These are phyloP conservation scores for Diutina catenulata DNA, from an alignment of 1,139 yeast species.

Conservation along the genomic window DNA sequence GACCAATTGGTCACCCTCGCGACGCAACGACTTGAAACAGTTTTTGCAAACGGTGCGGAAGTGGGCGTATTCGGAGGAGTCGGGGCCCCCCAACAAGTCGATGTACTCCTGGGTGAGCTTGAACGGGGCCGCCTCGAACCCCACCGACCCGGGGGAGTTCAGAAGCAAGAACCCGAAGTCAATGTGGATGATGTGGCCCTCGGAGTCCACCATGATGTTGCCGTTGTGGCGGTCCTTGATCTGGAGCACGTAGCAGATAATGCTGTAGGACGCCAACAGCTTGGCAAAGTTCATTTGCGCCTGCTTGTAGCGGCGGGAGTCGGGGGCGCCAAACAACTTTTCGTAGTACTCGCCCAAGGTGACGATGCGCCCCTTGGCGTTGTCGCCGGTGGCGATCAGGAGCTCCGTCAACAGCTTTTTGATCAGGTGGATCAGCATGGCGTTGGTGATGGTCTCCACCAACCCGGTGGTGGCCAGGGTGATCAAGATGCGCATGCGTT, in stretches of 20 bases:
- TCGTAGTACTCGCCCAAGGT: constrained; percentile 68
- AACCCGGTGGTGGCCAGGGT: constrained; percentile 87
- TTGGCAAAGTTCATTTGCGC: constrained; percentile 79
- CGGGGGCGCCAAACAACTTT: constrained; percentile 56
- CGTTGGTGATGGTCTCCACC: constrained; percentile 92
- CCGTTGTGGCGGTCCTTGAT: constrained; percentile 96
- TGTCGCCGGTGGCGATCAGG: constrained; percentile 53
- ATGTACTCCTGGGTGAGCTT: constrained; percentile 81
- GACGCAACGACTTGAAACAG: constrained; percentile 63
- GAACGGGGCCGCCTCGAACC: constrained; percentile 96
- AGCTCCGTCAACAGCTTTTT: constrained; percentile 81
- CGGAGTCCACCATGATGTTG: constrained; percentile 84
- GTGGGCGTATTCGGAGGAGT: constrained; percentile 42
- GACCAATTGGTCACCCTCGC: constrained; percentile 59
- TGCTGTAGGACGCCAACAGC: constrained; percentile 81
- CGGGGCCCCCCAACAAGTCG: constrained; percentile 73
- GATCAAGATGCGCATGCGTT: constrained; percentile 79
- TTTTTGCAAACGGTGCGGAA: constrained; percentile 55
- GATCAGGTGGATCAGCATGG: constrained; percentile 84
- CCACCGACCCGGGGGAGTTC: constrained; percentile 92
- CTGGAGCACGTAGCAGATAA: constrained; percentile 79
- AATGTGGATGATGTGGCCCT: constrained; percentile 90
- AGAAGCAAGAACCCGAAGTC: constrained; percentile 91
- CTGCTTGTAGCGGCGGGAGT: constrained; percentile 38
- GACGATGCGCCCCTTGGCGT: constrained; percentile 56